Base-by-base conservation (phyloP, 352 stramenopile genomes). In the Pythium phragmiticola region DNA sequence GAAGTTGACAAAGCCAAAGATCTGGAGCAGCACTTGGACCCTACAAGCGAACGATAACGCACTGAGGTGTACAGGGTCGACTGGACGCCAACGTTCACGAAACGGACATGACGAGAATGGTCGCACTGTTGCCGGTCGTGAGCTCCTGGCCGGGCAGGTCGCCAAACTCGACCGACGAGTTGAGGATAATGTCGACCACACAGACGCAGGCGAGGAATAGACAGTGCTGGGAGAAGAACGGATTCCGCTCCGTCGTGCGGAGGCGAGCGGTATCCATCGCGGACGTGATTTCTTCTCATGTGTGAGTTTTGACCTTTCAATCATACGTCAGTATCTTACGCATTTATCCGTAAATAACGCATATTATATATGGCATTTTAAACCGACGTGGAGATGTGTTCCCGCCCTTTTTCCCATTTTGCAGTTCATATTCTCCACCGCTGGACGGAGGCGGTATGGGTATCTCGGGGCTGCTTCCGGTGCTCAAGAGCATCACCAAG, bases 401-500 rank as follows among this genome's bases (percentile, higher is more conserved):
- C 55, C 47, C 58, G 48, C 57, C 47, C 39, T 57, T 64, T 56
- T 64, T 30, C 26, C 37, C 42, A 16, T 28, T 21, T 36, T 13
- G 2, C 26, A 45, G 41, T 65, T 49, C 23, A 16, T 23, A 51
- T 55, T 48, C 17, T 30, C 26, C 34, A 21, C 28, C 30, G 55
- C 26, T 51, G 42, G 13, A 36, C 43, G 39, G 33, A 5, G 28
- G 19, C 14, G 36, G 36, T 30, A 81, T 81, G 73, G 73, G 73
- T 26, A 70, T 81, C 61, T 61, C 62, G 16, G 72, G 72, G 45
- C 65, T 81, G 21, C 59, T 81, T 47, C 73, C 73, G 46, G 72
- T 80, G 72, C 87, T 95, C 42, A 84, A 88, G 73, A 89, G 82
- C 68, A 79, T 90, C 59, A 84, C 72, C 28, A 48, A 65, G 74